Evolutionary conservation across 2,329 filamentous ascomycete species (phyloP).

Genomic region (Alternaria sp.): DNA sequence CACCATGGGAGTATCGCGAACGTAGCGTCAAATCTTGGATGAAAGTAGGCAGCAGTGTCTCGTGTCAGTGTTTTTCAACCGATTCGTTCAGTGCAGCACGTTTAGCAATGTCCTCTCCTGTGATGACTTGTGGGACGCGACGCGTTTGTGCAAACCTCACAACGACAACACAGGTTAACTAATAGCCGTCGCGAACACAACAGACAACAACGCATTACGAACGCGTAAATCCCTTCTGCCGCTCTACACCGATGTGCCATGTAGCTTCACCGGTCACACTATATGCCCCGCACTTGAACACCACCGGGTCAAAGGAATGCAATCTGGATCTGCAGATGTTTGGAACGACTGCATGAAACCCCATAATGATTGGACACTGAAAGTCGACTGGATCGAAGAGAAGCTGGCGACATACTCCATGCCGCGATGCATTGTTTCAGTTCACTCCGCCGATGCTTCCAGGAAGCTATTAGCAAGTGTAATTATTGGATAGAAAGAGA

Average conservation of each 20-base stretch:
- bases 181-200: constrained; percentile 19
- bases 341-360: constrained; percentile 12
- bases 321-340: constrained; percentile 3
- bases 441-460: constrained; percentile 15
- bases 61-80: neutral
- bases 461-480: constrained; percentile 25
- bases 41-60: neutral
- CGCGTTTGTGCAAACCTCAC: neutral
- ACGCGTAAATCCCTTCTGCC: constrained; percentile 42
- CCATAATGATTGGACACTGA: constrained; percentile 28
- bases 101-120: constrained; percentile 6
- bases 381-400: constrained; percentile 5
- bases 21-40: neutral
- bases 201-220: constrained; percentile 23
- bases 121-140: neutral
- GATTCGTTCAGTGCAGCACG: neutral
- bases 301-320: neutral
- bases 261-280: constrained; percentile 18
- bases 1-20: constrained; percentile 34
- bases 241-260: constrained; percentile 2
- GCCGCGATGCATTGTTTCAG: constrained; percentile 25
- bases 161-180: constrained; percentile 1
- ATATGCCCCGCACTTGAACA: constrained; percentile 14
- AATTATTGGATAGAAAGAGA: constrained; percentile 30
- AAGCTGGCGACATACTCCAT: neutral